Evolutionary conservation across 352 stramenopile species (phyloP).

Genomic region (Globisporangium paddicum): DNA sequence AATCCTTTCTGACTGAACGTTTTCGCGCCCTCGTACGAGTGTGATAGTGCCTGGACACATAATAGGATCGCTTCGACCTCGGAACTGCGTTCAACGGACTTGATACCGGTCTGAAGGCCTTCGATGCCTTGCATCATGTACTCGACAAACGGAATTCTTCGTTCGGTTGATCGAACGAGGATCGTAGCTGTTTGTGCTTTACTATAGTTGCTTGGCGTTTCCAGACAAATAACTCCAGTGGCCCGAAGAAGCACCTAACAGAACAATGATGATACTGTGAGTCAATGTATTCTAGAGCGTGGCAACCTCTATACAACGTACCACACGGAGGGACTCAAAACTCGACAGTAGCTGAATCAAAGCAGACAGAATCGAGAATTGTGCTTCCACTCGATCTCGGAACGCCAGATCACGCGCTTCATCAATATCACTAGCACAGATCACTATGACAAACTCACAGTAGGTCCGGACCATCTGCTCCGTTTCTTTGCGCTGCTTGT

Average conservation of each 20-base stretch:
- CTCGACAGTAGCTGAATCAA: constrained; percentile 6
- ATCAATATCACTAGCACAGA: constrained; percentile 10
- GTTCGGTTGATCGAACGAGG: background rate
- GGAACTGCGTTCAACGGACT: background rate
- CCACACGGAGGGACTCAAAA: background rate
- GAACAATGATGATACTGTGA: no score
- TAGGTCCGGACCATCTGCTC: constrained; percentile 4
- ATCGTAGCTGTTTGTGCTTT: constrained; percentile 3
- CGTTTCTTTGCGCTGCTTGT: background rate
- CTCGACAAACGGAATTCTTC: background rate
- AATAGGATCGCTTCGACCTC: constrained; percentile 14
- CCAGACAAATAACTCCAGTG: constrained; percentile 10
- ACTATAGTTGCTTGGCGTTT: constrained; percentile 4
- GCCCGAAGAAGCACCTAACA: constrained; percentile 10
- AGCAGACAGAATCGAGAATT: constrained; percentile 5
- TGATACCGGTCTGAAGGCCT: background rate
- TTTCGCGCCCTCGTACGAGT: constrained; percentile 6
- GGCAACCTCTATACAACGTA: background rate
- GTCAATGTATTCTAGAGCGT: no score
- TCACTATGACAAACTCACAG: constrained; percentile 9
- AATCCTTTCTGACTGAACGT: constrained; percentile 11
- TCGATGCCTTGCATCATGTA: constrained; percentile 11
- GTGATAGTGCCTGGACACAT: constrained; percentile 15
- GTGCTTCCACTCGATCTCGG: constrained; percentile 1
- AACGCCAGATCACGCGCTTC: constrained; percentile 7